Evolutionary conservation across 1,284 basidiomycete species (phyloP), one percentile per base, ranked within the genome.

Genomic region (Anthracocystis setariae): DNA sequence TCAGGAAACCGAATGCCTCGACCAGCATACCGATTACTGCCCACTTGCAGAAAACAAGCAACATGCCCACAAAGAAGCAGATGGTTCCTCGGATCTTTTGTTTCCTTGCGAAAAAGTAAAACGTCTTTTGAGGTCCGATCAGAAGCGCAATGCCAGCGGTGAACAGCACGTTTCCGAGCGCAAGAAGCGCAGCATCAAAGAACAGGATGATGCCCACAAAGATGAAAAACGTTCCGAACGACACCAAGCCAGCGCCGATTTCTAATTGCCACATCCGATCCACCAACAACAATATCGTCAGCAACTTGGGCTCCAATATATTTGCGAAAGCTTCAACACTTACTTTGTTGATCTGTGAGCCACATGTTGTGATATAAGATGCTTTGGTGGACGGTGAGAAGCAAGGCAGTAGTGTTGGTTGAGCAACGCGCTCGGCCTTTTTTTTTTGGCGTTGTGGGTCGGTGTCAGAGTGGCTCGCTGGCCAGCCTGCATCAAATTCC

Each of bases 211-310:
- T 89, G 44, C 96, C 96, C 43, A 98, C 87, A 78, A 98, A 87
- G 90, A 98, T 94, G 87, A 99, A 98, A 71, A 97, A 87, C 40
- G 88, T 89, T 63, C 96, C 96, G 77, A 97, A 96, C n/a, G 95
- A 93, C 49, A 95, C 97, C 74, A 98, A 88, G 50, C 93, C 95
- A 51, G 98, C 94, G 50, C 83, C 80, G 53, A 83, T 82, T 46
- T 83, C 80, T 82, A 71, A 29, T 43, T 48, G 8, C 25, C n/a
- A 23, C n/a, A 8, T 13, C 23, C 8, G 15, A 33, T 33, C 32
- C 8, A 37, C 5, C 12, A 17, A 37, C 5, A 37, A 37, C n/a
- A 5, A 37, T n/a, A 8, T 9, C 17, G 35, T 37, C 15, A 17
- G 7, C 35, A 37, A 17, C 12, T 20, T 29, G 24, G 10, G 40